Conservation (phyloP, 1,284 basidiomycete genomes). For the Microbotryomycetes sp. region DNA sequence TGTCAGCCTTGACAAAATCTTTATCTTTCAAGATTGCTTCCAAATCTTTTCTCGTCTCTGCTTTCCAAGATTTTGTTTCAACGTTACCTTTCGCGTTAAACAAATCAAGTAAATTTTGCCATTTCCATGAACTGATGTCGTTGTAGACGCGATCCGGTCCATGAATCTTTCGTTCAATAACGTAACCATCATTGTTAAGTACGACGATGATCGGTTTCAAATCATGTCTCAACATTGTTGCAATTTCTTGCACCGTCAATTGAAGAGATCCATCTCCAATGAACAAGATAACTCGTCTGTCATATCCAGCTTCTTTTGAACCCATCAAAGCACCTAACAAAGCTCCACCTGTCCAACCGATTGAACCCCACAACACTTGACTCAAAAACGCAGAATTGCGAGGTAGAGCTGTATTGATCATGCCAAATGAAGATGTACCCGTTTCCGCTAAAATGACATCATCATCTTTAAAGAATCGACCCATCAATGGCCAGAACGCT, state of each 20-base stretch:
- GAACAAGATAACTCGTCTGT: slow-evolving; percentile 67
- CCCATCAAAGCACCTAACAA: slow-evolving; percentile 67
- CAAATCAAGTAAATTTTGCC: slow-evolving; percentile 33
- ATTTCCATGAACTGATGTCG: slow-evolving; percentile 45
- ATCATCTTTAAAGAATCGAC: slow-evolving; percentile 64
- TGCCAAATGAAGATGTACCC: slow-evolving; percentile 60
- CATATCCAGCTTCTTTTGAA: slow-evolving; percentile 55
- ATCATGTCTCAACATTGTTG: slow-evolving; percentile 63
- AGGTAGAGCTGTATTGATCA: slow-evolving; percentile 69
- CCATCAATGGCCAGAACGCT: slow-evolving; percentile 73
- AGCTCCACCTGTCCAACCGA: slow-evolving; percentile 75
- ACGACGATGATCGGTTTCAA: slow-evolving; percentile 75
- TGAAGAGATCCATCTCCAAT: slow-evolving; percentile 62
- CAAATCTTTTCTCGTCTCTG: slow-evolving; percentile 59
- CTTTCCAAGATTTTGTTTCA: slow-evolving; percentile 55
- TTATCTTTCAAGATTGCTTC: slow-evolving; percentile 55
- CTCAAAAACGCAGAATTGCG: slow-evolving; percentile 57
- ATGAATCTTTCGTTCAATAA: slow-evolving; percentile 73
- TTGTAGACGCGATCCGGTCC: slow-evolving; percentile 51
- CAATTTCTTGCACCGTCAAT: slow-evolving; percentile 46
- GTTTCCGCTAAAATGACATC: slow-evolving; percentile 78
- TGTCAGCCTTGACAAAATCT: slow-evolving; percentile 55
- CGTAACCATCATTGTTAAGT: slow-evolving; percentile 80
- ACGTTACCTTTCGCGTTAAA: slow-evolving; percentile 49
- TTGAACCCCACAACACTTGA: slow-evolving; percentile 77